These are phyloP conservation scores for Salix brachista DNA, from an alignment of 345 rosid species.

Conservation along the genomic window DNA sequence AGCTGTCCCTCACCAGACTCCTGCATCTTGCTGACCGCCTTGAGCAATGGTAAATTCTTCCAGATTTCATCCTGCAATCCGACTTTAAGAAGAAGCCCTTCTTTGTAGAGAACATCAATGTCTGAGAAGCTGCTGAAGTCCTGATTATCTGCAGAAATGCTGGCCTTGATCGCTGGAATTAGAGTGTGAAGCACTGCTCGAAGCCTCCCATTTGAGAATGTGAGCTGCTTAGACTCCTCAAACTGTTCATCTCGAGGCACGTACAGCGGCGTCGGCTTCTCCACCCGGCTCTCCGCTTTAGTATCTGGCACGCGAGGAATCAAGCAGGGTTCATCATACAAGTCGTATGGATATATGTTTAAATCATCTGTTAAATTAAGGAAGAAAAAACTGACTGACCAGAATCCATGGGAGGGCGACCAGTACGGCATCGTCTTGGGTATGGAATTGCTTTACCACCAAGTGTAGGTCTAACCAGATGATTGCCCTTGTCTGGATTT, in stretches of 20 bases:
- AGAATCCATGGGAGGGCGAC: constrained; percentile 56
- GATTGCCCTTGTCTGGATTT: constrained; percentile 70
- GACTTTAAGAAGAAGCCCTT: constrained; percentile 81
- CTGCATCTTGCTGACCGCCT: constrained; percentile 46
- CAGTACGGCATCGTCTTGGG: constrained; percentile 94
- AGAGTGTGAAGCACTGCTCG: constrained; percentile 76
- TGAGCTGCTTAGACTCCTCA: constrained; percentile 65
- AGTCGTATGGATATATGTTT: not conserved
- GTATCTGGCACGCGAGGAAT: constrained; percentile 34
- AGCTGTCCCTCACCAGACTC: constrained; percentile 80
- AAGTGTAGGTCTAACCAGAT: constrained; percentile 57
- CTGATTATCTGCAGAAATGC: constrained; percentile 58
- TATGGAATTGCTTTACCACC: constrained; percentile 70
- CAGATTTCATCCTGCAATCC: constrained; percentile 72
- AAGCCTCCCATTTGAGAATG: constrained; percentile 75
- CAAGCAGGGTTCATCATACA: too few relatives aligned
- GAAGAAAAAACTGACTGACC: constrained; percentile 30
- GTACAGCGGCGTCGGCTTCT: constrained; percentile 85
- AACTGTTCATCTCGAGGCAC: constrained; percentile 96
- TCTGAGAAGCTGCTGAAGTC: constrained; percentile 67
- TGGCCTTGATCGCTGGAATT: constrained; percentile 75
- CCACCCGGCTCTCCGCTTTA: constrained; percentile 73
- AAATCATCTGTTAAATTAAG: not conserved
- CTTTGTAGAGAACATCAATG: constrained; percentile 76
- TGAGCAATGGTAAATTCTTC: constrained; percentile 71